Base-by-base conservation (phyloP, 208 protist species). In the Polymyxa betae region DNA sequence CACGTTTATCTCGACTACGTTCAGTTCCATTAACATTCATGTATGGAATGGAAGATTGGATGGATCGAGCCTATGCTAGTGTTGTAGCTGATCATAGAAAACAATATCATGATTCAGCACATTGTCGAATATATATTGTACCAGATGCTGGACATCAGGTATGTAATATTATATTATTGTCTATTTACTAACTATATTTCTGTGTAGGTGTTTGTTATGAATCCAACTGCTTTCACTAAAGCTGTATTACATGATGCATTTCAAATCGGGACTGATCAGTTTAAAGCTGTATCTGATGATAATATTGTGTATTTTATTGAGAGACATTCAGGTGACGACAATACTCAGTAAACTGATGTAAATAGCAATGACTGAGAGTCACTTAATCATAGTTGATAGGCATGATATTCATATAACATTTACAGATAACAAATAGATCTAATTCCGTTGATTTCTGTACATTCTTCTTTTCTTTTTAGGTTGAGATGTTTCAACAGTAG, bases 71-170 rank as follows among this genome's bases (percentile, higher is more conserved):
- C 35, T n/a, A 82, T 43, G 72, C 72, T 20, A 45, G 10, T 20
- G 16, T 16, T 20, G 40, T 82, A 20, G 16, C n/a, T 40, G 35
- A 82, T 43, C 16, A 35, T 20, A 5, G 72, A 43, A 20, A 5
- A 5, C 5, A 82, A 43, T 29, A 32, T 16, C 5, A 5, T 12
- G 16, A 20, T 20, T 43, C 72, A 43, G 40, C n/a, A 40, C n/a
- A 35, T 43, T 82, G 72, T 43, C 72, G 72, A 82, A 40, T 82
- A 82, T 82, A 82, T 43, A n/a, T 82, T 5, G 35, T 82, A 40
- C 72, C 72, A 38, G 72, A 82, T 12, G 72, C 72, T n/a, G 72
- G 72, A 20, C 72, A 82, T 35, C 72, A 82, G 72, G 72, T 82
- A 43, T 20, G 72, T 43, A 40, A 16, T 35, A 20, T 43, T n/a